Evolutionary conservation across 2,329 filamentous ascomycete genomes (phyloP).

Genomic region (Elsinoe perseae): DNA sequence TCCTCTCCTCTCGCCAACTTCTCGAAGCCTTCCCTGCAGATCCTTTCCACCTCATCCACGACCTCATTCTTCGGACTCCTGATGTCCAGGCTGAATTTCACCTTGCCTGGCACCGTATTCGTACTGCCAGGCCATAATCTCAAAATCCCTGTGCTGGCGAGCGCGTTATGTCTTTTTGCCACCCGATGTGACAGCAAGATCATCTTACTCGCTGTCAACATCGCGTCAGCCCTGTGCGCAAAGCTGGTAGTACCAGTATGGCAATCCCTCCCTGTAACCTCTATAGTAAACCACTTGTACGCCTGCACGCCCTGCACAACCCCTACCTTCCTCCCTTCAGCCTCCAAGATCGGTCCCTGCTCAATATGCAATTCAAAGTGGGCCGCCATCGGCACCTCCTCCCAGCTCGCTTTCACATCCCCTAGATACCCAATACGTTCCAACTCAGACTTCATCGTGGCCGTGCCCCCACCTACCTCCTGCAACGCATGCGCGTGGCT

Average conservation of each 20-base stretch:
- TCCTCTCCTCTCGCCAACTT: constrained; percentile 52
- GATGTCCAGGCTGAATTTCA: constrained; percentile 62
- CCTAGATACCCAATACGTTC: constrained; percentile 66
- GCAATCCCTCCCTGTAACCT: constrained; percentile 57
- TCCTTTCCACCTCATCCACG: constrained; percentile 50
- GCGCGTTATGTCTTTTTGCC: constrained; percentile 51
- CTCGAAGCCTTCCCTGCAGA: constrained; percentile 51
- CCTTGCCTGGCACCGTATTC: constrained; percentile 64
- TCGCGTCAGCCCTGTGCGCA: constrained; percentile 56
- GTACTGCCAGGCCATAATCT: constrained; percentile 59
- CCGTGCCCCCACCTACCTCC: constrained; percentile 54
- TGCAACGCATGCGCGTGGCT: constrained; percentile 54
- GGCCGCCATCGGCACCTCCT: constrained; percentile 58
- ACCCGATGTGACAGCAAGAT: constrained; percentile 59
- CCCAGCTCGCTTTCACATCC: constrained; percentile 46
- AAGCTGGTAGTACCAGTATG: constrained; percentile 72
- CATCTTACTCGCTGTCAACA: constrained; percentile 59
- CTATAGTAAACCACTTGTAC: constrained; percentile 65
- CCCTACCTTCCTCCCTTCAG: constrained; percentile 54
- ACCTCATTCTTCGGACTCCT: constrained; percentile 51
- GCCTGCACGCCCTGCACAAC: constrained; percentile 67
- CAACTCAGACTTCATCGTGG: constrained; percentile 61
- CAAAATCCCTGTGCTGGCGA: constrained; percentile 64
- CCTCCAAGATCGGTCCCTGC: constrained; percentile 69
- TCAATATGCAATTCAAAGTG: constrained; percentile 84